These are phyloP conservation scores for Apiospora phragmitis DNA, from an alignment of 2,329 filamentous ascomycete species.

Conservation along the genomic window DNA sequence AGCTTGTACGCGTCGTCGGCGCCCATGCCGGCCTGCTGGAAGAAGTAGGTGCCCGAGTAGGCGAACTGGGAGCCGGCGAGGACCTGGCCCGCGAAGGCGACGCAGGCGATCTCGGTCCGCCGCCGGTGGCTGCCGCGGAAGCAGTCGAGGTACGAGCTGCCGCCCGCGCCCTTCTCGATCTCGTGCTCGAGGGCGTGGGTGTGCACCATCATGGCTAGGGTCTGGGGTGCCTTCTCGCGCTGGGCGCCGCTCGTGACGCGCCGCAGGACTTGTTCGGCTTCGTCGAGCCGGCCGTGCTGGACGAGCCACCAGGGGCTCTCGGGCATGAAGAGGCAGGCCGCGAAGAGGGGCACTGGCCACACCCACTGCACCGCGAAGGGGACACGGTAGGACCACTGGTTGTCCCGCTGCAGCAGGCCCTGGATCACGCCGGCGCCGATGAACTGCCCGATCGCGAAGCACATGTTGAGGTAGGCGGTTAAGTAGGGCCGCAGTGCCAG, in stretches of 20 bases:
- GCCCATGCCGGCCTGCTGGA: conserved; percentile 28
- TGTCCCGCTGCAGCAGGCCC: conserved; percentile 29
- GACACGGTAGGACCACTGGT: conserved; percentile 38
- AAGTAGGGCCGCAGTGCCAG: conserved; percentile 39
- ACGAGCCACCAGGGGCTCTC: conserved; percentile 17
- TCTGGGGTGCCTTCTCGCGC: conserved; percentile 27
- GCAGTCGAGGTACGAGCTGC: conserved; percentile 36
- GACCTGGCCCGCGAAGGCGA: conserved; percentile 25
- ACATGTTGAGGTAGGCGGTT: conserved; percentile 39
- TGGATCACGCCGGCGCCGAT: conserved; percentile 36
- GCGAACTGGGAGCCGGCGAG: conserved; percentile 22
- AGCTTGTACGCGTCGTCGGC: conserved; percentile 22
- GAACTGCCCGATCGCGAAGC: conserved; percentile 43
- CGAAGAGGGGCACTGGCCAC: conserved; percentile 30
- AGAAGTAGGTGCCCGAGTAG: conserved; percentile 32
- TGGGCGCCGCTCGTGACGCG: conserved; percentile 23
- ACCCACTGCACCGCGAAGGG: conserved; percentile 43
- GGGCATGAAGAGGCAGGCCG: conserved; percentile 11
- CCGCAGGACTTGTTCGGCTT: conserved; percentile 29
- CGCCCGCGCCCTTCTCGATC: conserved; percentile 28
- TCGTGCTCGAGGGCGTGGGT: conserved; percentile 37
- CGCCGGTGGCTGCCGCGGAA: conserved; percentile 38
- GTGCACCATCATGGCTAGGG: conserved; percentile 38
- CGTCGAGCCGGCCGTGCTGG: conserved; percentile 23
- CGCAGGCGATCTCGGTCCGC: conserved; percentile 31